Conservation (phyloP, 2,329 filamentous ascomycete species). For the Purpureocillium takamizusanense region DNA sequence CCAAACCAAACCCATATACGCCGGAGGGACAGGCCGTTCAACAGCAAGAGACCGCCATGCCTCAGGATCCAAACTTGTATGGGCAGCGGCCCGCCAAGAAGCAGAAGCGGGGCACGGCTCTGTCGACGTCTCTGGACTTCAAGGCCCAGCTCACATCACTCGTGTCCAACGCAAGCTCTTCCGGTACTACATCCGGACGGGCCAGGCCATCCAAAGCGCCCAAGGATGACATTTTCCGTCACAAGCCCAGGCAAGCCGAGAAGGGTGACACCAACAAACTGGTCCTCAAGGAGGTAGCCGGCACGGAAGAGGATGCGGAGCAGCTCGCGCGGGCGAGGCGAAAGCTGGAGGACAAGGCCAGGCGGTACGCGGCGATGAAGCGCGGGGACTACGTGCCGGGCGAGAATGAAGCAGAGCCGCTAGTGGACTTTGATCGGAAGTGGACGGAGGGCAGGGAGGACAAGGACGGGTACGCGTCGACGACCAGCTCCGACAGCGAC, state of each 20-base stretch:
- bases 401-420: constrained; percentile 53
- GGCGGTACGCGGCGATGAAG: constrained; percentile 83
- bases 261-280: constrained; percentile 41
- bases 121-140: constrained; percentile 72
- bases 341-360: constrained; percentile 84
- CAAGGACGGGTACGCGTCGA: constrained; percentile 50
- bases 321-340: constrained; percentile 64
- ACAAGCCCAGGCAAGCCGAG: constrained; percentile 15
- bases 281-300: constrained; percentile 40
- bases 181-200: constrained; percentile 30
- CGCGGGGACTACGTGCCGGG: constrained; percentile 70
- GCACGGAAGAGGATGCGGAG: constrained; percentile 54
- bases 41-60: constrained; percentile 33
- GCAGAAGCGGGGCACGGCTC: constrained; percentile 57
- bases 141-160: constrained; percentile 79
- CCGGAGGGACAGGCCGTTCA: no score
- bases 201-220: constrained; percentile 36
- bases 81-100: constrained; percentile 64
- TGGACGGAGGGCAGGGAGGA: constrained; percentile 66
- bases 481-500: constrained; percentile 25
- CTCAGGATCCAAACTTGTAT: constrained; percentile 65
- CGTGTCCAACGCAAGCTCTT: constrained; percentile 47
- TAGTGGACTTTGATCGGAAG: constrained; percentile 93
- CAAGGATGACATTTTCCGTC: constrained; percentile 37
- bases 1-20: no score